Evolutionary conservation across 2,329 filamentous ascomycete genomes (phyloP).

Genomic region (Sarocladium kiliense): DNA sequence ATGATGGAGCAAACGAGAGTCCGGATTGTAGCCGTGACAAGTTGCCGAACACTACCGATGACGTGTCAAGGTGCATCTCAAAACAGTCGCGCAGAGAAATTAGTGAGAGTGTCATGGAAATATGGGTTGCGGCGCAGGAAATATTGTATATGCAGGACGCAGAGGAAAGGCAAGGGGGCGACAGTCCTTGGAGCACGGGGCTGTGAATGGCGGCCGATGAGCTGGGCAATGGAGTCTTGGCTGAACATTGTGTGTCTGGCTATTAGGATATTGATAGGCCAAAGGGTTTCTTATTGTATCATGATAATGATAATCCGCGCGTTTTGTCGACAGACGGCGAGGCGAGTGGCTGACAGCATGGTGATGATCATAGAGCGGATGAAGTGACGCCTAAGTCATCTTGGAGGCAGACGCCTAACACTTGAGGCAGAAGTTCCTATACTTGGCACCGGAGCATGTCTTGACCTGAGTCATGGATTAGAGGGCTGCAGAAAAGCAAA

Average conservation of each 20-base stretch:
- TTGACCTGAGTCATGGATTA: not conserved
- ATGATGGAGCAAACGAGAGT: not conserved
- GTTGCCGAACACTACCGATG: not conserved
- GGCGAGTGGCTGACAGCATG: not conserved
- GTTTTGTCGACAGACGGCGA: no score
- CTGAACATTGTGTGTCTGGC: not conserved
- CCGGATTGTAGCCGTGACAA: not conserved
- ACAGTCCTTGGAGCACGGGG: no score
- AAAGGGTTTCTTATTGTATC: not conserved
- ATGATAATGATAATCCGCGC: not conserved
- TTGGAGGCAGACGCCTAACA: no score
- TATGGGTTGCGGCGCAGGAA: slow-evolving; percentile 27
- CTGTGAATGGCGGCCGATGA: no score
- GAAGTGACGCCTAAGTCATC: no score
- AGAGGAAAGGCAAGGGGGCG: not conserved
- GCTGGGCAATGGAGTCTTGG: no score
- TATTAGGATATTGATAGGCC: not conserved
- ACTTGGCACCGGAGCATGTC: no score
- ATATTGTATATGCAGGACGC: slow-evolving; percentile 15
- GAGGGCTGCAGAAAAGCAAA: no score
- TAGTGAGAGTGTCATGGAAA: slow-evolving; percentile 18
- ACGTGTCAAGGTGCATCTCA: not conserved
- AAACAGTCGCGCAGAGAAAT: slow-evolving; percentile 10
- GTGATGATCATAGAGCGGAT: no score
- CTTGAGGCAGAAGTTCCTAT: no score